Evolutionary conservation across 768 basidiomycete species (phyloP).

Genomic region (Rhodotorula diobovata): DNA sequence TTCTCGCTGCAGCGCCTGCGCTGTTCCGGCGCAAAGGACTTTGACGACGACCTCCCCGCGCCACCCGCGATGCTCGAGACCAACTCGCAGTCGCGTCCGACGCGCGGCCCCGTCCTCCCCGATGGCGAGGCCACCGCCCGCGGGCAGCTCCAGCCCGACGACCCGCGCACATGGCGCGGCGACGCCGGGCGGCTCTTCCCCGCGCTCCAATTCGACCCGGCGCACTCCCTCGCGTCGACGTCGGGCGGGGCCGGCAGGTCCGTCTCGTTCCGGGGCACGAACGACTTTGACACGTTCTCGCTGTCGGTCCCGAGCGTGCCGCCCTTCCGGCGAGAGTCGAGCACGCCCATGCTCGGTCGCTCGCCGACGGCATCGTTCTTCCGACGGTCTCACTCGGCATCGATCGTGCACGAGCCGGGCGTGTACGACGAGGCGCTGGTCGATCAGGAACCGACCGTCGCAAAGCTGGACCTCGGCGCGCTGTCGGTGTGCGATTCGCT

Average conservation of each 20-base stretch:
- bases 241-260: neutral
- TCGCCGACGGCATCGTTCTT: neutral
- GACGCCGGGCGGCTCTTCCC: constrained; percentile 6
- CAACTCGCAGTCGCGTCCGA: neutral
- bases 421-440: neutral
- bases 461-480: neutral
- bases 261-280: neutral
- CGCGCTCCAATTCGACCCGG: neutral
- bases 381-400: neutral
- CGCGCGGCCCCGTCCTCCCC: neutral
- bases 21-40: neutral
- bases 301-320: too few species aligned
- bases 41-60: neutral
- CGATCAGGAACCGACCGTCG: neutral
- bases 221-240: neutral
- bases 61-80: neutral
- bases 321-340: neutral
- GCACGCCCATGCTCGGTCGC: neutral
- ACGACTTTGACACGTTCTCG: neutral
- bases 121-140: neutral
- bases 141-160: neutral
- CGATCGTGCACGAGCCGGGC: neutral
- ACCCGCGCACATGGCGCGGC: constrained; percentile 16
- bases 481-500: neutral
- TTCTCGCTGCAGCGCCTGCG: neutral